Evolutionary conservation across 352 stramenopile species (phyloP).

Genomic region (Phytophthora idaei): DNA sequence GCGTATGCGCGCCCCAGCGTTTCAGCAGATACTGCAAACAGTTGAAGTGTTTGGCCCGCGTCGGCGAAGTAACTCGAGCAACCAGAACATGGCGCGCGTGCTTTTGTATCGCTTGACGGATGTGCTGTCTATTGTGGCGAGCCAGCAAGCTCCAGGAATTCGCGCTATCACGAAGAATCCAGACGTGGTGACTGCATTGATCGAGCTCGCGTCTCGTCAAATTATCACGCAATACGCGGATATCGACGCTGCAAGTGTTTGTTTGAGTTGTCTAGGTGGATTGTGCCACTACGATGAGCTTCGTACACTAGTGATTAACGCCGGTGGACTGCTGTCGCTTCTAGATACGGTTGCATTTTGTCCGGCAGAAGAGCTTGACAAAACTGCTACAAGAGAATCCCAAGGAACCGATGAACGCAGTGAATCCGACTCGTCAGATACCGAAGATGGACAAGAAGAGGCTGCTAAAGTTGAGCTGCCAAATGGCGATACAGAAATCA

Average conservation of each 20-base stretch:
- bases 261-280: constrained; percentile 61
- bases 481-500: constrained; percentile 6
- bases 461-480: constrained; percentile 6
- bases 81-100: constrained; percentile 54
- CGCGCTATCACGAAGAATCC: constrained; percentile 64
- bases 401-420: constrained; percentile 31
- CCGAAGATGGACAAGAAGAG: constrained; percentile 19
- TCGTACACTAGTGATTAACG: constrained; percentile 57
- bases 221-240: constrained; percentile 67
- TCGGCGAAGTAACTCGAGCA: constrained; percentile 33
- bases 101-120: constrained; percentile 79
- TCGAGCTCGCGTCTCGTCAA: constrained; percentile 61
- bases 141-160: constrained; percentile 42
- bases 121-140: constrained; percentile 58
- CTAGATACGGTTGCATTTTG: constrained; percentile 74
- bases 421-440: constrained; percentile 26
- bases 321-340: constrained; percentile 68
- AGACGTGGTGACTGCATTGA: constrained; percentile 57
- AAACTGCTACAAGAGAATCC: constrained; percentile 11
- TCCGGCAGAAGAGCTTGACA: constrained; percentile 51
- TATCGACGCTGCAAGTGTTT: constrained; percentile 59
- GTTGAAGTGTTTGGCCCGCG: constrained; percentile 28
- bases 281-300: constrained; percentile 71
- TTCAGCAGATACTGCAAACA: constrained; percentile 63
- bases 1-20: constrained; percentile 73